Evolutionary conservation across 192 early-diverging fungal species (phyloP), one percentile per base, ranked within the genome.

Genomic region (Coemansia asiatica): DNA sequence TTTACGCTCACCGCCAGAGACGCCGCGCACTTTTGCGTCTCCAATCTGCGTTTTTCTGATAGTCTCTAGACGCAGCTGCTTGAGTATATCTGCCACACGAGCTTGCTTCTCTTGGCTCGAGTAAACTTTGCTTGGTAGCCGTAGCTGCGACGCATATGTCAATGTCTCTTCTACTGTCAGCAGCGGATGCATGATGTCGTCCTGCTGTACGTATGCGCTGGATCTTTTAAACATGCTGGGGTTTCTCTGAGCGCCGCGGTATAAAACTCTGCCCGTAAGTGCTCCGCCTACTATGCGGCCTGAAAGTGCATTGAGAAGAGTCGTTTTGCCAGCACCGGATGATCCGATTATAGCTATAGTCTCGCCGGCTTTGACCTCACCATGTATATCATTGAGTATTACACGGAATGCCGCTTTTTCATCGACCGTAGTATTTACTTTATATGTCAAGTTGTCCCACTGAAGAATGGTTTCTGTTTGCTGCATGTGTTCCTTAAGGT

Each of bases 261-360:
- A 83, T 40, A 81, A 66, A 27, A 89, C 69, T 12, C 71, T 61
- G 9, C 89, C 87, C 0, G 84, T 74, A 16, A 87, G 63, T n/a
- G 64, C 44, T 28, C 87, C 87, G 12, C 78, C 84, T 46, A 83
- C 80, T n/a, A 85, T 76, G 26, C 90, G 90, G 0, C 87, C 88
- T 8, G 89, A 89, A n/a, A 94, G 72, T n/a, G 91, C 83, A 72
- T 93, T 91, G 13, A 97, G 74, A 25, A 95, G 66, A 5, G 90
- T 94, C 10, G 93, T 89, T 79, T 95, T 97, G 21, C 94, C 96
- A 6, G 94, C 92, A 12, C 95, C 95, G 28, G 88, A 90, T 0
- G 93, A 92, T 6, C 95, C 96, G 85, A 97, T 96, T 16, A 98
- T 91, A 1, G 92, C 94, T 51, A 92, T 81, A 46, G 90, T 81